phyloP scores from a whole-genome alignment of 2,329 filamentous ascomycete species.

The Colletotrichum spaethianum region DNA sequence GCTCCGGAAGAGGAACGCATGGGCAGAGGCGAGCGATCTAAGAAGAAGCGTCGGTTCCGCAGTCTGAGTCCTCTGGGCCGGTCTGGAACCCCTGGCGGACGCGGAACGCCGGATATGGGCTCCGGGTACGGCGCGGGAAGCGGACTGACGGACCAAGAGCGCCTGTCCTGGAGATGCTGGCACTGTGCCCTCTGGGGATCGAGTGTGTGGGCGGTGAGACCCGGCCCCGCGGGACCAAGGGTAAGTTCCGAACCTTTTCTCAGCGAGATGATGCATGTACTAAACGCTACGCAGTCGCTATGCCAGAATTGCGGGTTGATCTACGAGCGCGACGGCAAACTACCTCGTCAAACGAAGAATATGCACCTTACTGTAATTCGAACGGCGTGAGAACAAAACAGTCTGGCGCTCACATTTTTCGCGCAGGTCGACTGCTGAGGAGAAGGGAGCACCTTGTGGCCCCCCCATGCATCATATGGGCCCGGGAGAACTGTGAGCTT shows the following conservation, averaged over 20 bases:
- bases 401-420: neutral
- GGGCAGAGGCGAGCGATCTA: slow-evolving; percentile 91
- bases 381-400: slow-evolving; percentile 23
- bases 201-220: slow-evolving; percentile 94
- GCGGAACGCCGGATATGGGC: slow-evolving; percentile 86
- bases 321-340: slow-evolving; percentile 87
- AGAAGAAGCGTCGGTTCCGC: slow-evolving; percentile 94
- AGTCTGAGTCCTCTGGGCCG: slow-evolving; percentile 87
- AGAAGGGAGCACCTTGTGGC: neutral
- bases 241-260: slow-evolving; percentile 66
- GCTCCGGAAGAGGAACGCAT: slow-evolving; percentile 81
- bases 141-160: slow-evolving; percentile 81
- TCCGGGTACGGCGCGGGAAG: slow-evolving; percentile 78
- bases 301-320: slow-evolving; percentile 94
- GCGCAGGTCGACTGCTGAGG: neutral
- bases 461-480: slow-evolving; percentile 51
- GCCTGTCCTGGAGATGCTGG: slow-evolving; percentile 86
- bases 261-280: slow-evolving; percentile 36
- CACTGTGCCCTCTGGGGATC: slow-evolving; percentile 92
- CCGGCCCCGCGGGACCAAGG: slow-evolving; percentile 87
- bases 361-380: slow-evolving; percentile 41
- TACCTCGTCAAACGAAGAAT: slow-evolving; percentile 65
- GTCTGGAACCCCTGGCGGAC: slow-evolving; percentile 75
- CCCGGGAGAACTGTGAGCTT: neutral
- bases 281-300: slow-evolving; percentile 72